Evolutionary conservation across 805 yeast species (phyloP).

Genomic region (Hyphopichia homilentoma): DNA sequence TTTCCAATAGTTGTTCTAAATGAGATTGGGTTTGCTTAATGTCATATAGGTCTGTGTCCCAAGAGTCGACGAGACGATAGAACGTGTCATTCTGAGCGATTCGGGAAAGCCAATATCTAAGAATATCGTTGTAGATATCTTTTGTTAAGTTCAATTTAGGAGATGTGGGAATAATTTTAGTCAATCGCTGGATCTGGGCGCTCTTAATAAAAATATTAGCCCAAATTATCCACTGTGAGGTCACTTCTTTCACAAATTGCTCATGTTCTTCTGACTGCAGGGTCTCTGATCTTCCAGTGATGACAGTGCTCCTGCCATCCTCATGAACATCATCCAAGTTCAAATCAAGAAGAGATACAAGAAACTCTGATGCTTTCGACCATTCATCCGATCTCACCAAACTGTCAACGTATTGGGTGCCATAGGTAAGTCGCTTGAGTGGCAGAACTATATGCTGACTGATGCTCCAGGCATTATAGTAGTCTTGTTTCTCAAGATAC

Average conservation of each 20-base stretch:
- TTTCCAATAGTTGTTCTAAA: conserved; percentile 45
- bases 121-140: conserved; percentile 36
- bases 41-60: conserved; percentile 60
- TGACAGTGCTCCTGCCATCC: conserved; percentile 29
- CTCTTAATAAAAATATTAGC: conserved; percentile 48
- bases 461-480: conserved; percentile 74
- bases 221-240: conserved; percentile 63
- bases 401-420: conserved; percentile 50
- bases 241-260: conserved; percentile 17
- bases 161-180: conserved; percentile 53
- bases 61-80: conserved; percentile 40
- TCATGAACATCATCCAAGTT: conserved; percentile 20
- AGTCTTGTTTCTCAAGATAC: conserved; percentile 55
- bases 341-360: conserved; percentile 23
- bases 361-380: conserved; percentile 51
- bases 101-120: conserved; percentile 46
- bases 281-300: conserved; percentile 13
- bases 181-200: conserved; percentile 43
- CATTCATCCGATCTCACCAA: conserved; percentile 46
- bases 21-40: conserved; percentile 36
- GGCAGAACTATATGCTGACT: conserved; percentile 54
- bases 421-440: conserved; percentile 53
- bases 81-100: conserved; percentile 27
- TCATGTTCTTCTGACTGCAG: conserved; percentile 16
- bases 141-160: conserved; percentile 30